phyloP scores from a whole-genome alignment of 257 asterid genomes.

The Paulownia fortunei region DNA sequence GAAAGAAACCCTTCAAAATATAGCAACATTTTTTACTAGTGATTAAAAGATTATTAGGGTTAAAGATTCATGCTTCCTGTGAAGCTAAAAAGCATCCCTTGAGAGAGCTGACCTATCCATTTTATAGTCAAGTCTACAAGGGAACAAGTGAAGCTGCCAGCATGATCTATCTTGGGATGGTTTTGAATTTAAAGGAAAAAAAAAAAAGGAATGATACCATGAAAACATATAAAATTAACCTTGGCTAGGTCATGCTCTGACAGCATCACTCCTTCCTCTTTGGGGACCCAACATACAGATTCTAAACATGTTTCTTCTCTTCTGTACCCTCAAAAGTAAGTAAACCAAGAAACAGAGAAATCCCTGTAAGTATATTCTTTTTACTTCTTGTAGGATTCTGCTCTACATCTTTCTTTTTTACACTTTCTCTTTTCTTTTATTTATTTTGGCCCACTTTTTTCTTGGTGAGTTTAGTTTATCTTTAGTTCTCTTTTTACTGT shows the following conservation, averaged over 20 bases:
- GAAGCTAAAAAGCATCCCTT: not conserved
- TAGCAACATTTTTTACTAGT: no score
- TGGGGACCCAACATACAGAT: conserved; percentile 43
- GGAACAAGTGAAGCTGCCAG: conserved; percentile 99
- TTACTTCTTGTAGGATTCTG: conserved; percentile 1
- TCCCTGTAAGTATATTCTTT: conserved; percentile 10
- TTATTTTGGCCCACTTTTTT: not conserved
- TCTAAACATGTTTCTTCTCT: not conserved
- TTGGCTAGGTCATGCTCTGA: conserved; percentile 92
- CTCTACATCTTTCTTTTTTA: not conserved
- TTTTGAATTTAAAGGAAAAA: not conserved
- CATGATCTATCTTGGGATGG: conserved; percentile 82
- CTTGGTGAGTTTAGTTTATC: not conserved
- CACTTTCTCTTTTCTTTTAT: not conserved
- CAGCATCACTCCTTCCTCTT: conserved; percentile 98
- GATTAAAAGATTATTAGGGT: not conserved
- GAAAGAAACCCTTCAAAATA: no score
- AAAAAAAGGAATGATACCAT: not conserved
- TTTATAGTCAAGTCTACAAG: conserved; percentile 7
- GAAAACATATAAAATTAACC: conserved; percentile 28
- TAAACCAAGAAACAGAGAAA: not conserved
- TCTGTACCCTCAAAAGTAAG: not conserved
- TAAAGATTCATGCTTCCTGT: not conserved
- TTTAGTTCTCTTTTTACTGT: not conserved
- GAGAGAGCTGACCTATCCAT: not conserved